Evolutionary conservation across 139 green algal genomes (phyloP), one percentile per base, ranked within the genome.

Genomic region (Auxenochlorella pyrenoidosa): DNA sequence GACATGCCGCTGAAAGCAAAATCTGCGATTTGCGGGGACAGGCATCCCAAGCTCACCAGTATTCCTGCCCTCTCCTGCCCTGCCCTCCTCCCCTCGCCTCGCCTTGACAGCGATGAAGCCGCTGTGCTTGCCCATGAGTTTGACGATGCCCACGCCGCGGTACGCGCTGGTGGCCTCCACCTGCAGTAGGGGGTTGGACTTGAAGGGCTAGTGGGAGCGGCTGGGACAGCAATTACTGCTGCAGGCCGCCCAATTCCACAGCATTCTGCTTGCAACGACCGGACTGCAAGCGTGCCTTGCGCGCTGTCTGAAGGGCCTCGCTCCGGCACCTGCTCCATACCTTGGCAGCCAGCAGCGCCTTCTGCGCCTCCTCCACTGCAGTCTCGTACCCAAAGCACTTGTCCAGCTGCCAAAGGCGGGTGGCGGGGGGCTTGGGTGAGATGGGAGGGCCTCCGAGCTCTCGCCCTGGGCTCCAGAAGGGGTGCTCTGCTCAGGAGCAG

Each of bases 301-400:
- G n/a, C n/a, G n/a, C n/a, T n/a, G n/a, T n/a, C n/a, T n/a, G n/a
- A n/a, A n/a, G n/a, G n/a, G n/a, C n/a, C n/a, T n/a, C n/a, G n/a
- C n/a, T n/a, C n/a, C n/a, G n/a, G n/a, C n/a, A n/a, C n/a, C n/a
- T 6, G 1, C 63, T 34, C 32, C 66, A 40, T 21, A 97, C 92
- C 91, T 96, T 93, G 30, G 88, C 89, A 2, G 87, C 90, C 47
- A 90, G 80, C 71, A 93, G 83, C 19, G 90, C 88, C 38, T 78
- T 70, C 90, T 98, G 93, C 18, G 94, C 93, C 83, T 97, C 95
- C 88, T 98, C 95, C 71, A 97, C 94, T 3, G 95, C 95, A 0
- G 95, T 98, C 83, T 98, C 93, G 91, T 95, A 98, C 6, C 95
- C 95, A 83, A 97, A 97, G 36, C 90, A 94, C 75, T 94, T 85